Evolutionary conservation across 306 rosid species (phyloP).

Genomic region (Cucurbita pepo): DNA sequence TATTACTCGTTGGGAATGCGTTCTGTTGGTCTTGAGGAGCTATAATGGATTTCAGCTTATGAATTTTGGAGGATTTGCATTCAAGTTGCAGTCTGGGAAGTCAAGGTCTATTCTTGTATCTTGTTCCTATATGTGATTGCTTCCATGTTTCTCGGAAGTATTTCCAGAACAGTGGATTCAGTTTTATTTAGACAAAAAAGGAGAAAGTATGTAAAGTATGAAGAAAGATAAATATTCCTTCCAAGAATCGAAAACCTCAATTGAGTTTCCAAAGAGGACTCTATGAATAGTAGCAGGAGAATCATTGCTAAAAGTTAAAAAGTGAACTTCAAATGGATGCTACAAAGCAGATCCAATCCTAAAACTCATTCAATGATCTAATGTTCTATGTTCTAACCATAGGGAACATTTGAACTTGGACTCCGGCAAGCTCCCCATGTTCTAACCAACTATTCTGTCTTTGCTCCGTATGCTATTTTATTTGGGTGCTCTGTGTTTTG

Average conservation of each 20-base stretch:
- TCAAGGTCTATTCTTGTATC: background rate
- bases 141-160: background rate
- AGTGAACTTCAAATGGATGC: background rate
- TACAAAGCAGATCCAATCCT: background rate
- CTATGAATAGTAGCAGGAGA: background rate
- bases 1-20: background rate
- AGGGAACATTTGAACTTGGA: background rate
- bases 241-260: background rate
- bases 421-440: background rate
- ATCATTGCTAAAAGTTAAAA: background rate
- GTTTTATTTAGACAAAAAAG: background rate
- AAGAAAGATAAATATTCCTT: background rate
- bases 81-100: background rate
- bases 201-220: background rate
- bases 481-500: background rate
- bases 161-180: background rate
- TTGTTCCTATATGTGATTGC: background rate
- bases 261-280: background rate
- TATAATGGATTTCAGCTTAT: background rate
- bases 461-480: background rate
- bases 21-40: background rate
- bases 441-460: background rate
- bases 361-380: background rate
- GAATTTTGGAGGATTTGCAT: background rate
- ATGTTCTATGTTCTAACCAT: background rate